Evolutionary conservation across 495 filamentous ascomycete genomes (phyloP).

Genomic region (Neurospora tetraspora): DNA sequence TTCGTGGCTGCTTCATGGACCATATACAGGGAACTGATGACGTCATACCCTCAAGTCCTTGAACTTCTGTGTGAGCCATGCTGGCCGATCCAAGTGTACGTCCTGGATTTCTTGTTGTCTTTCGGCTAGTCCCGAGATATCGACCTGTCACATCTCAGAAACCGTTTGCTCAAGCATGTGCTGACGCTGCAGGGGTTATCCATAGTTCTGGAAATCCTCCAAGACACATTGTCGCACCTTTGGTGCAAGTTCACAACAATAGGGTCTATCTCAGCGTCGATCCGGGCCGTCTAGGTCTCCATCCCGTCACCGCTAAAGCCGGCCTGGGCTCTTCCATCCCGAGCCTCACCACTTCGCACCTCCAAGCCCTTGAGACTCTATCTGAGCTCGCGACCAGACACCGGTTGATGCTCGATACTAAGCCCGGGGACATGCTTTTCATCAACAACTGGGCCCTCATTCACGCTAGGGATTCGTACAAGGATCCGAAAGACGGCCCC

Average conservation of each 20-base stretch:
- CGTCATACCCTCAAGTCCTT: conserved; percentile 21
- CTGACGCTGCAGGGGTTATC: background rate
- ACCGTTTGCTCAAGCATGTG: background rate
- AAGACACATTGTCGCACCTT: conserved; percentile 26
- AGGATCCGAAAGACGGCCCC: conserved; percentile 20
- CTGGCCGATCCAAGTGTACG: conserved; percentile 38
- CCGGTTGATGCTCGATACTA: conserved; percentile 33
- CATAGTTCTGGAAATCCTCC: conserved; percentile 26
- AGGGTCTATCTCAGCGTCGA: conserved; percentile 31
- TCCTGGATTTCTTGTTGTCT: background rate
- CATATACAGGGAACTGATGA: conserved; percentile 30
- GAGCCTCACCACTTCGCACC: conserved; percentile 21
- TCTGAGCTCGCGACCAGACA: conserved; percentile 23
- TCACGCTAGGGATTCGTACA: conserved; percentile 44
- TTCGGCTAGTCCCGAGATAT: background rate
- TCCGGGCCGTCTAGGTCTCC: conserved; percentile 33
- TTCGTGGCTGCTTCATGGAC: conserved; percentile 30
- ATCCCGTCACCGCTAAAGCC: conserved; percentile 16
- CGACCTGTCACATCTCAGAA: background rate
- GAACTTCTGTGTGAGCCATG: conserved; percentile 18
- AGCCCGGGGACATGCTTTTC: conserved; percentile 50
- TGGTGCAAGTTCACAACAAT: conserved; percentile 24
- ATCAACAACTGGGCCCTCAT: conserved; percentile 54
- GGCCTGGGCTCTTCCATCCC: conserved; percentile 18
- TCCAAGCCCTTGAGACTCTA: conserved; percentile 25